These are phyloP conservation scores for Syzygium malaccense DNA, from an alignment of 441 rosid species.

Conservation along the genomic window DNA sequence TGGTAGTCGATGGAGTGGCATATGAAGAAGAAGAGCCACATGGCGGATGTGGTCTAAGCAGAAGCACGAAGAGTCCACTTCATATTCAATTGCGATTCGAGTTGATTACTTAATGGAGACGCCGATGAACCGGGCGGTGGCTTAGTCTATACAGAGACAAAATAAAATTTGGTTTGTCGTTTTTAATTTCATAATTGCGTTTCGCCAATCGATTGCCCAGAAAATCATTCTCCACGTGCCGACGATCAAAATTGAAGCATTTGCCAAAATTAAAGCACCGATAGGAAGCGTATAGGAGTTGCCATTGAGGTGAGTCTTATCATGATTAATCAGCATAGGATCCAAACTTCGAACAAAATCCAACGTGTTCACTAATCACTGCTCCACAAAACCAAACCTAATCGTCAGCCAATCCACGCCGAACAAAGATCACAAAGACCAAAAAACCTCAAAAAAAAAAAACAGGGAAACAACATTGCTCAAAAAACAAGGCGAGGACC, in stretches of 20 bases:
- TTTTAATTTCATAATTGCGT: background rate
- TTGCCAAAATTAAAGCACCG: no score
- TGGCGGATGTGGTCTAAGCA: no score
- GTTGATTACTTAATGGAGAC: no score
- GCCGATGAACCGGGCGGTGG: no score
- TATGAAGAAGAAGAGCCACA: no score
- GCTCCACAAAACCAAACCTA: background rate
- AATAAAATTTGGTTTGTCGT: background rate
- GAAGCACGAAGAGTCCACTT: no score
- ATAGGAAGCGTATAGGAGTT: no score
- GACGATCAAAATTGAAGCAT: background rate
- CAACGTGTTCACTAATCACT: background rate
- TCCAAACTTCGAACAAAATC: background rate
- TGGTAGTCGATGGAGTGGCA: slow-evolving; percentile 56
- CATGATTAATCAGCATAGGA: background rate
- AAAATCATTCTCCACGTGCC: background rate
- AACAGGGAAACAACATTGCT: no score
- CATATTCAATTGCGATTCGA: no score
- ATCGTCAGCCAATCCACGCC: background rate
- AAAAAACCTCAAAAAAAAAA: background rate
- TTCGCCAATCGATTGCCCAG: background rate
- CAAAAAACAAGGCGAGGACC: background rate
- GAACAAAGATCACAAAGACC: background rate
- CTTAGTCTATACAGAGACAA: no score
- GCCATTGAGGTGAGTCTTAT: no score